phyloP scores from a whole-genome alignment of 345 rosid genomes.

The Acer yangbiense region DNA sequence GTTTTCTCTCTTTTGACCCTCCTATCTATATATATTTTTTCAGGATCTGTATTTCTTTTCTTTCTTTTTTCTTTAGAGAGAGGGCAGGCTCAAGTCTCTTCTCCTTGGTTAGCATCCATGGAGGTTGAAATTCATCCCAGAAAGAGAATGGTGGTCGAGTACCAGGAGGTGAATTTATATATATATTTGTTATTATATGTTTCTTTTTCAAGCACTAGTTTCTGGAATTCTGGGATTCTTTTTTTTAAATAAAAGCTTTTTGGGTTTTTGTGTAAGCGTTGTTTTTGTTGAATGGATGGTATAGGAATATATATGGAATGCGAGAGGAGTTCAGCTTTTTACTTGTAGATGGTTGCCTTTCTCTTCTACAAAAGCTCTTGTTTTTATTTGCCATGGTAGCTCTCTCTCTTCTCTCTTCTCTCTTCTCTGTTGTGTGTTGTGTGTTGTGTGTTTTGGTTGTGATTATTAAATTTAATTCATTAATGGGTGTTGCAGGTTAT shows the following conservation, averaged over 20 bases:
- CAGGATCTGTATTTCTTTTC: neutral
- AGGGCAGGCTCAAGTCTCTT: neutral
- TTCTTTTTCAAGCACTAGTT: neutral
- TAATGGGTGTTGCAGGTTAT: conserved; percentile 69
- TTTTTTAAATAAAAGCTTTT: neutral
- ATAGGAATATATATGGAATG: conserved; percentile 69
- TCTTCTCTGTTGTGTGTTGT: neutral
- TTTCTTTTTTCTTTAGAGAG: neutral
- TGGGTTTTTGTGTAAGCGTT: neutral
- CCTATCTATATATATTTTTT: neutral
- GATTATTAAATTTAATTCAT: conserved; percentile 32
- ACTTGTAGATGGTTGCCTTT: conserved; percentile 88
- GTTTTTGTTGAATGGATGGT: neutral
- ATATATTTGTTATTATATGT: neutral
- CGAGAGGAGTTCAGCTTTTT: conserved; percentile 73
- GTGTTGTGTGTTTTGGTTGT: conserved; percentile 10
- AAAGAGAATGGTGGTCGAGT: conserved; percentile 36
- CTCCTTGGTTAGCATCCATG: conserved; percentile 23
- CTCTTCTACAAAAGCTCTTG: conserved; percentile 76
- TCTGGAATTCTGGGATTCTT: neutral
- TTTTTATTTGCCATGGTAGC: conserved; percentile 92
- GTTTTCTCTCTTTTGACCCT: neutral
- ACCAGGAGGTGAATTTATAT: conserved; percentile 46
- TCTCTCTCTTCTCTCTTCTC: neutral
- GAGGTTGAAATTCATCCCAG: conserved; percentile 27